Evolutionary conservation across 352 stramenopile genomes (phyloP).

Genomic region (Aphanomyces stellatus): DNA sequence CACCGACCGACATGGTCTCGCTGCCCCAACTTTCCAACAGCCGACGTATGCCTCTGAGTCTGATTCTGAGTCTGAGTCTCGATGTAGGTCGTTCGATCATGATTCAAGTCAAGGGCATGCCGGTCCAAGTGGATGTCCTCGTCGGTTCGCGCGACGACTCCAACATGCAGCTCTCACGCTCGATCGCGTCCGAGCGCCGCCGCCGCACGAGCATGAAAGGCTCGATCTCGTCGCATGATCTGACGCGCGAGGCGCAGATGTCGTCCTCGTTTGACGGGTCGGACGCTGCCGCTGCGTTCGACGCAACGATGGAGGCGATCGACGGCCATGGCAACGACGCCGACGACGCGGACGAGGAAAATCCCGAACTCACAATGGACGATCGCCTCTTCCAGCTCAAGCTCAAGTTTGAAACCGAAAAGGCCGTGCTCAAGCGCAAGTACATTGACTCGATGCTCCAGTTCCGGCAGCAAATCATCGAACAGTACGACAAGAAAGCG

Average conservation of each 20-base stretch:
- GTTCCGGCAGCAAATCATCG: conserved; percentile 3
- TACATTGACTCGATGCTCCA: conserved; percentile 1
- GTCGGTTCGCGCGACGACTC: background rate
- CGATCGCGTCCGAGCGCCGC: background rate
- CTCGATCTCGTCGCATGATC: background rate
- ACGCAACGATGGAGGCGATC: background rate
- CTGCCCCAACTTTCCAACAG: background rate
- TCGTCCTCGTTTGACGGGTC: background rate
- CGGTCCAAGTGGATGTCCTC: background rate
- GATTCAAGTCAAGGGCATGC: background rate
- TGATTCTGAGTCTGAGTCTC: background rate
- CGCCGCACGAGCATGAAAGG: background rate
- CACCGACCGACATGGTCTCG: background rate
- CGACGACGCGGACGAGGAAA: background rate
- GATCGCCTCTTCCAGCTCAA: background rate
- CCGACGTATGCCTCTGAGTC: background rate
- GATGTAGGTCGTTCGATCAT: background rate
- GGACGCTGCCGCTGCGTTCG: background rate
- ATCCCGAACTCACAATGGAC: background rate
- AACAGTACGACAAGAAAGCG: conserved; percentile 3
- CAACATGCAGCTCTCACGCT: background rate
- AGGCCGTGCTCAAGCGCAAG: background rate
- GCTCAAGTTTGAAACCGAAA: background rate
- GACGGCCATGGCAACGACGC: too few species aligned
- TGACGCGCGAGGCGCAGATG: background rate